Conservation (phyloP, 164 flowering plant genomes). For the Aristolochia californica region DNA sequence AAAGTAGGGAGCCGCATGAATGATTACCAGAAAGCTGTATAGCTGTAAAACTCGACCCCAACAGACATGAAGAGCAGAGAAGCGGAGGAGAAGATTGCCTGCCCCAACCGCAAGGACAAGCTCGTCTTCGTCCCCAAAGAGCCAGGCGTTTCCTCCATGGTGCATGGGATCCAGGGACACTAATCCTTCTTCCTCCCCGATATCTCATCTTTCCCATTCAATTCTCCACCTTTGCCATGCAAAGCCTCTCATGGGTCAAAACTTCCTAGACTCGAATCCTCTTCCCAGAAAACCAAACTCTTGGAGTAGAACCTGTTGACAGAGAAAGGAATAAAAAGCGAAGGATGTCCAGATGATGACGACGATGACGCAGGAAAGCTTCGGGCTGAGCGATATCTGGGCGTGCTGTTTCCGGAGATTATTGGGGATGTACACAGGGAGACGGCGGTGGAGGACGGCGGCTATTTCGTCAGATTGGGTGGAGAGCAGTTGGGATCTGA, state of each 20-base stretch:
- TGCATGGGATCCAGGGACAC: background rate
- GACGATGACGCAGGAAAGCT: background rate
- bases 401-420: background rate
- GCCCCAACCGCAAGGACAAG: constrained; percentile 68
- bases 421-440: background rate
- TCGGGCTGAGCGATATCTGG: background rate
- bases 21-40: constrained; percentile 63
- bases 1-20: background rate
- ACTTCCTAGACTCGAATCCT: background rate
- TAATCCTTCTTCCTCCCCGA: constrained; percentile 3
- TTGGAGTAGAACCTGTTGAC: too few species aligned
- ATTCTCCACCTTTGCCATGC: constrained; percentile 9
- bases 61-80: constrained; percentile 67
- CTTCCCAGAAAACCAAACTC: background rate
- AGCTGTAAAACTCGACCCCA: constrained; percentile 57
- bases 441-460: too few species aligned
- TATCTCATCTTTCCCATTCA: constrained; percentile 16
- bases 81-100: constrained; percentile 58
- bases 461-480: background rate
- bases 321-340: background rate
- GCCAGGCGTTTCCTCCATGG: constrained; percentile 51
- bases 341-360: background rate
- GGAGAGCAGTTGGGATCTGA: background rate
- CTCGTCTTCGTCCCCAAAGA: constrained; percentile 62
- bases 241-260: constrained; percentile 5